phyloP scores from a whole-genome alignment of 2,329 filamentous ascomycete species.

The Fusarium sp. region DNA sequence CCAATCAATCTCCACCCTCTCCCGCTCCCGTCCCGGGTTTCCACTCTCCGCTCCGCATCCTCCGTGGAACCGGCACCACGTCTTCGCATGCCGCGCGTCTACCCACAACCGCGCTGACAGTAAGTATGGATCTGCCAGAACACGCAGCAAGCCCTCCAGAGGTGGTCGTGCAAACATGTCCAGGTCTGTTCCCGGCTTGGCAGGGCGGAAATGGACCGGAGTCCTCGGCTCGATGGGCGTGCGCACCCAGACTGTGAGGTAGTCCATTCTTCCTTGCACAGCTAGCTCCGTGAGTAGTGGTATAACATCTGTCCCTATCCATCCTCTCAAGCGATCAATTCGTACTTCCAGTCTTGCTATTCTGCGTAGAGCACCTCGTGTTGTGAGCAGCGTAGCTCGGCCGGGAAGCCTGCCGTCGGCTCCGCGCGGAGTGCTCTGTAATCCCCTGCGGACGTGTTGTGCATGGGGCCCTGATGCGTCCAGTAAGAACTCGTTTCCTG shows the following conservation, averaged over 20 bases:
- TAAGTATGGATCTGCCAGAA: constrained; percentile 59
- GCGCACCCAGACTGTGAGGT: constrained; percentile 39
- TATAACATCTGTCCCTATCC: constrained; percentile 45
- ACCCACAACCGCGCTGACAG: constrained; percentile 53
- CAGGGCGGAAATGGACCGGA: constrained; percentile 3
- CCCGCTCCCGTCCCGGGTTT: constrained; percentile 8
- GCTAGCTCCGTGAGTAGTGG: constrained; percentile 48
- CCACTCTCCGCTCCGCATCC: constrained; percentile 26
- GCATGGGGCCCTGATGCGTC: constrained; percentile 45
- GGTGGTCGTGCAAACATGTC: constrained; percentile 45
- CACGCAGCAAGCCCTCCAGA: constrained; percentile 50
- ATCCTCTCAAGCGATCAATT: constrained; percentile 47
- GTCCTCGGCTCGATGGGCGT: constrained; percentile 18
- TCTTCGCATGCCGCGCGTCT: constrained; percentile 48
- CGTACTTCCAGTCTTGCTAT: constrained; percentile 44
- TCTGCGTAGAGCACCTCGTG: constrained; percentile 40
- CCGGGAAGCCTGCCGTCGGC: constrained; percentile 23
- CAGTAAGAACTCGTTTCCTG: constrained; percentile 47
- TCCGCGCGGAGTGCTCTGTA: constrained; percentile 30
- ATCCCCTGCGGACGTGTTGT: constrained; percentile 41
- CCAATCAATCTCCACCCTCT: constrained; percentile 46
- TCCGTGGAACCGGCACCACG: constrained; percentile 57
- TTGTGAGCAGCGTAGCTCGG: constrained; percentile 37
- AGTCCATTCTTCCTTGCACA: constrained; percentile 45
- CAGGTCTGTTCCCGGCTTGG: constrained; percentile 20